phyloP scores from a whole-genome alignment of 495 filamentous ascomycete genomes.

The Schizothecium vesticola region DNA sequence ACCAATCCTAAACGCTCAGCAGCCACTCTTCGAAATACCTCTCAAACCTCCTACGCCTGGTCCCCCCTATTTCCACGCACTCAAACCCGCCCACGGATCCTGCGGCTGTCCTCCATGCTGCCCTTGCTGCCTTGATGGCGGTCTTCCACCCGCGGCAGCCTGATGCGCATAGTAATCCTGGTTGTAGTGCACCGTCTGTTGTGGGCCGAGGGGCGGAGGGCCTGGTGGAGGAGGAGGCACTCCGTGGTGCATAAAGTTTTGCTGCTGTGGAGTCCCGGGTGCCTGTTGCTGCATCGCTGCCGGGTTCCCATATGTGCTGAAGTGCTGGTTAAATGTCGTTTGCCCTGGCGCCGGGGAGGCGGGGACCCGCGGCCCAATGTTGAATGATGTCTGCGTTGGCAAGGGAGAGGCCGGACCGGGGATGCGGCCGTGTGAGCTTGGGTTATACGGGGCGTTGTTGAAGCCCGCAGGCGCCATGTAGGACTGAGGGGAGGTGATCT shows the following conservation, averaged over 20 bases:
- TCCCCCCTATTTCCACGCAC: conserved; percentile 67
- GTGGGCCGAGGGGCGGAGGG: conserved; percentile 67
- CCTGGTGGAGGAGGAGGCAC: conserved; percentile 88
- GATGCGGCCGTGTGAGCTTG: conserved; percentile 44
- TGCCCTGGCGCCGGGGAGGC: conserved; percentile 52
- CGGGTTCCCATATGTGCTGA: conserved; percentile 45
- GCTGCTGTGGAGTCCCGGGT: conserved; percentile 25
- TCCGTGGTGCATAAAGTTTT: conserved; percentile 61
- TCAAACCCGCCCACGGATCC: conserved; percentile 85
- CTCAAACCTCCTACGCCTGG: neutral
- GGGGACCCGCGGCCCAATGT: conserved; percentile 40
- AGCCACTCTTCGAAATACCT: neutral
- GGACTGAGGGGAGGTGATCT: conserved; percentile 31
- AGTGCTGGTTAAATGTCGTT: conserved; percentile 38
- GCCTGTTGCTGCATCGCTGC: conserved; percentile 24
- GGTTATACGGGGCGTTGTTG: conserved; percentile 35
- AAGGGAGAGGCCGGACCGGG: conserved; percentile 46
- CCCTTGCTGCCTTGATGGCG: conserved; percentile 18
- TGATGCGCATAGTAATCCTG: conserved; percentile 33
- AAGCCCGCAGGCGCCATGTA: conserved; percentile 28
- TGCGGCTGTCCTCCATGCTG: conserved; percentile 38
- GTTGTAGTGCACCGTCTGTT: conserved; percentile 53
- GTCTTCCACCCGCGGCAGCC: conserved; percentile 15
- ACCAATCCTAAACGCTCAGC: neutral
- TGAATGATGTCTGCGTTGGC: conserved; percentile 41